These are phyloP conservation scores for Chlorencoelia australis DNA, from an alignment of 2,329 filamentous ascomycete genomes.

Conservation along the genomic window DNA sequence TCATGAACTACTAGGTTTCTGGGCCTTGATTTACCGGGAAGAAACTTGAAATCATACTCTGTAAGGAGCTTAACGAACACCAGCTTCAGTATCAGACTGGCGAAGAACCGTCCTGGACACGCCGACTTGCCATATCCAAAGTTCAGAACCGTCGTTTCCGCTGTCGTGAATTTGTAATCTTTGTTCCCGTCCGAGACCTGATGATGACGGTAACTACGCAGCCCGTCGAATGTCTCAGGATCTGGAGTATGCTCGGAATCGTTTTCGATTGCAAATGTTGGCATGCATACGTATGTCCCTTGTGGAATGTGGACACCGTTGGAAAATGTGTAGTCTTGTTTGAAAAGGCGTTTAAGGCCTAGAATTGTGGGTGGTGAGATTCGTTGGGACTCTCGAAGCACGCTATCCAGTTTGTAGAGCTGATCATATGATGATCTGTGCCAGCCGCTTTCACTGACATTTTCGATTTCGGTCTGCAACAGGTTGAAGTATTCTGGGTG, in stretches of 20 bases:
- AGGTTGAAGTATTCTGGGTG: background rate
- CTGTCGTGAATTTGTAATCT: background rate
- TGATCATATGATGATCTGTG: background rate
- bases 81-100: constrained; percentile 24
- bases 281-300: background rate
- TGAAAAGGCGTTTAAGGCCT: background rate
- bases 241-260: background rate
- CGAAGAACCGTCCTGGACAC: background rate
- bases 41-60: constrained; percentile 21
- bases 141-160: background rate
- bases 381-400: constrained; percentile 1
- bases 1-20: constrained; percentile 24
- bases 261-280: background rate
- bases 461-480: background rate
- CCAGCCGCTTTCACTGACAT: background rate
- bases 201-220: background rate
- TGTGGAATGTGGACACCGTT: background rate
- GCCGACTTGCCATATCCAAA: background rate
- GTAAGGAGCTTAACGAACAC: constrained; percentile 31
- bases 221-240: background rate
- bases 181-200: background rate
- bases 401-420: constrained; percentile 1
- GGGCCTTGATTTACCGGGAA: background rate
- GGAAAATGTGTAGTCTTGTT: background rate
- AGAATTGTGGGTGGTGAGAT: background rate